These are phyloP conservation scores for Schrenkiella parvula DNA, from an alignment of 345 rosid genomes.

Conservation along the genomic window DNA sequence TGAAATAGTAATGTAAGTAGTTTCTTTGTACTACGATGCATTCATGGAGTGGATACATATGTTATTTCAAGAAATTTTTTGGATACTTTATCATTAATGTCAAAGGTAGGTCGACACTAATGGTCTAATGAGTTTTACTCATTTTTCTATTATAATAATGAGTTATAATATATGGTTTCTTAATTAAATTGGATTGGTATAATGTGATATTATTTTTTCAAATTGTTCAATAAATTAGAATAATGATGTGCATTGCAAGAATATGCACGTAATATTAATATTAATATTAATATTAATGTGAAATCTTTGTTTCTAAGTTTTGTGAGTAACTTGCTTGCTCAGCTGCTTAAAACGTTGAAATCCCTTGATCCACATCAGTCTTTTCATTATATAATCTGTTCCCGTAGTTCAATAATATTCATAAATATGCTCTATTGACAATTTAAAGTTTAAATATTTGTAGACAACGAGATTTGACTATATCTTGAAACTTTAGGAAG, in stretches of 20 bases:
- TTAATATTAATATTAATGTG: not conserved
- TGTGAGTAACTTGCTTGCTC: constrained; percentile 14
- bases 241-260: not conserved
- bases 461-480: not conserved
- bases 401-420: no score
- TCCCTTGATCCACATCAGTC: not conserved
- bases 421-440: no score
- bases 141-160: not conserved
- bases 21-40: not conserved
- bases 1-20: not conserved
- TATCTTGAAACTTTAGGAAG: not conserved
- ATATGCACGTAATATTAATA: not conserved
- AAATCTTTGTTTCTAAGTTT: constrained; percentile 10
- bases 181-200: not conserved
- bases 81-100: no score
- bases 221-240: not conserved
- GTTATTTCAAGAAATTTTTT: no score
- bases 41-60: not conserved
- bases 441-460: no score
- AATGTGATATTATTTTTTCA: not conserved
- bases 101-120: no score
- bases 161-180: not conserved
- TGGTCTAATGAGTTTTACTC: not conserved
- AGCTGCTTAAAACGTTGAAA: not conserved
- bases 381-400: not conserved